Base-by-base conservation (phyloP, 345 rosid genomes). In the Clausena lansium region DNA sequence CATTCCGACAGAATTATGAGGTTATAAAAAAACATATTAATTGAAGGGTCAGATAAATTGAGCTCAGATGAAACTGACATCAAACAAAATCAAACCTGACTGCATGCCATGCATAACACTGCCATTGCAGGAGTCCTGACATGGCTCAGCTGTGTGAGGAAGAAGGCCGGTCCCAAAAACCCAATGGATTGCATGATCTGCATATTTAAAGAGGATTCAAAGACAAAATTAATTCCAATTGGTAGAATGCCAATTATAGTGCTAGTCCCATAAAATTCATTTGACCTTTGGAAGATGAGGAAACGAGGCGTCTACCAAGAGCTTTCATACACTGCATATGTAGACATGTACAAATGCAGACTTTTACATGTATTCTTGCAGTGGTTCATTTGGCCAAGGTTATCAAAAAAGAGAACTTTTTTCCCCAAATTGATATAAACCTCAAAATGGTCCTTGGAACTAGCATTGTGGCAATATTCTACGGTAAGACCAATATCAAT, bases 111-210 rank as follows among this genome's bases (percentile, higher is more conserved):
- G 87, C 98, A 95, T 76, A 95, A 83, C 80, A 95, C 99, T 57
- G 99, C 99, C 91, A 95, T 87, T 54, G 93, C 92, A 77, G 99
- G 98, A 73, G 98, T 91, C 84, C 76, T 91, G 83, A 95, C 91
- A 72, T 84, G 84, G 84, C 97, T 92, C 82, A 93, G 85, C 88
- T 90, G 99, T 20, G 94, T 83, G 50, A 93, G 95, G 85, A 95
- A 95, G 87, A 93, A 88, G 68, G 98, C 98, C 36, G 98, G 99
- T 22, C 99, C 99, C 75, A 95, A 83, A 82, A 93, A 95, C 70
- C 98, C 99, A 81, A 95, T 89, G 36, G 99, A 91, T 85, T 93
- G 99, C 99, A 95, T 95, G 83, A 95, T 93, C 99, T 95, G 96
- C 81, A 75, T 77, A 70, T 69, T 45, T 38, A 72, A 9, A 85